A percentile compares a stretch with the other conserved stretches of the same genome.
These are phyloP conservation scores for Trichoderma atrobrunneum DNA, from an alignment of 2,329 filamentous ascomycete species.

Conservation along the genomic window DNA sequence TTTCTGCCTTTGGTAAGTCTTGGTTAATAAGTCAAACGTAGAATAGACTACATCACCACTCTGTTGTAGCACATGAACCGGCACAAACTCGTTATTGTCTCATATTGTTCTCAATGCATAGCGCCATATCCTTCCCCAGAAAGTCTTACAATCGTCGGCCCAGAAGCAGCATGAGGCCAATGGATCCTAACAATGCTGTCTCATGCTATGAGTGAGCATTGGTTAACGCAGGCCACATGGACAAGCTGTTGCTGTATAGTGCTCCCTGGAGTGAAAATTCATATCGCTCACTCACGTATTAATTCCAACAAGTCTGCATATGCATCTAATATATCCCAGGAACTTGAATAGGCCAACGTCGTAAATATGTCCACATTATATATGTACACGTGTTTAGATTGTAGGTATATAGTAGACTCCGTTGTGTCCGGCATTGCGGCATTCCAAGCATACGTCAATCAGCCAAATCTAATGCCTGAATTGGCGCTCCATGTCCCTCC, in stretches of 20 bases:
- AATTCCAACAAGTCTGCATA: background rate
- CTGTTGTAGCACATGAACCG: too few relatives aligned
- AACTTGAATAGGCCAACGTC: background rate
- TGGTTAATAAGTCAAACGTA: background rate
- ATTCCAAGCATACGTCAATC: background rate
- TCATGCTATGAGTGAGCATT: background rate
- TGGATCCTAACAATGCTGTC: background rate
- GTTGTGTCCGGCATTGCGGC: background rate
- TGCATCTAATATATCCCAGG: background rate
- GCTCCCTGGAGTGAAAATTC: background rate
- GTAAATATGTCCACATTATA: background rate
- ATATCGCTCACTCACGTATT: background rate
- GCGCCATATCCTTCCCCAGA: background rate
- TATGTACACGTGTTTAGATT: background rate
- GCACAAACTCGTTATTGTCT: background rate
- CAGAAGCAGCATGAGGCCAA: background rate
- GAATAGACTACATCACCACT: background rate
- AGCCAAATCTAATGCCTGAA: constrained; percentile 57
- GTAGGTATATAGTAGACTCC: background rate
- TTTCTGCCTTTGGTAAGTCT: background rate
- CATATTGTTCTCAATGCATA: background rate
- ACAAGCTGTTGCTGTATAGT: background rate
- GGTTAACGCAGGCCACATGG: background rate
- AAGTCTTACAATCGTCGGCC: background rate
- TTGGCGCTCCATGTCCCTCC: constrained; percentile 57